Conservation (phyloP, 495 filamentous ascomycete genomes). For the Alectoria sarmentosa region DNA sequence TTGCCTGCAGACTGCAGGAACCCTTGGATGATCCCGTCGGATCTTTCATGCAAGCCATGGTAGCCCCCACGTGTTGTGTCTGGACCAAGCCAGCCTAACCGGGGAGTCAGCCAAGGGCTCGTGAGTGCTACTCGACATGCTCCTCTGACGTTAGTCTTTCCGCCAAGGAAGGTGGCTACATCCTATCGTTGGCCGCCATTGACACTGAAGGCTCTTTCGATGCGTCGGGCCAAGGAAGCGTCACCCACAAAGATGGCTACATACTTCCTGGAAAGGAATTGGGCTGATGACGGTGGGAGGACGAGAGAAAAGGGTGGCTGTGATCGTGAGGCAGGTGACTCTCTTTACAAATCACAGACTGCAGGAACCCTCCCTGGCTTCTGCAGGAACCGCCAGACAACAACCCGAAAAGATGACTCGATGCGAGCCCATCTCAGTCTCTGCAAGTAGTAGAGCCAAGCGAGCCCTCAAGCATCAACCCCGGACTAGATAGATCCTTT, state of each 20-base stretch:
- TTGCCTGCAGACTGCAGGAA: background rate
- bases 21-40: background rate
- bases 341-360: background rate
- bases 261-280: background rate
- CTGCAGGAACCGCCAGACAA: no score
- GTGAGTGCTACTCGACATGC: background rate
- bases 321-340: background rate
- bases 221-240: background rate
- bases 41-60: background rate
- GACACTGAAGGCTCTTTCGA: background rate
- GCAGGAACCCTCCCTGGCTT: background rate
- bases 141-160: background rate
- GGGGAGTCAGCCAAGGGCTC: background rate
- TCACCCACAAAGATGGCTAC: no score
- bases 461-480: no score
- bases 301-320: background rate
- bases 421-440: no score
- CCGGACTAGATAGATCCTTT: no score
- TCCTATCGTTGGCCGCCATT: background rate
- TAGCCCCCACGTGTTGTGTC: background rate
- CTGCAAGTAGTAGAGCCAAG: no score
- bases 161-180: background rate
- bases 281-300: background rate
- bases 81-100: background rate
- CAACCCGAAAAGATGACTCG: no score